Evolutionary conservation across 2,329 filamentous ascomycete species (phyloP), one percentile per base, ranked within the genome.

Genomic region (Scytalidium sp.): DNA sequence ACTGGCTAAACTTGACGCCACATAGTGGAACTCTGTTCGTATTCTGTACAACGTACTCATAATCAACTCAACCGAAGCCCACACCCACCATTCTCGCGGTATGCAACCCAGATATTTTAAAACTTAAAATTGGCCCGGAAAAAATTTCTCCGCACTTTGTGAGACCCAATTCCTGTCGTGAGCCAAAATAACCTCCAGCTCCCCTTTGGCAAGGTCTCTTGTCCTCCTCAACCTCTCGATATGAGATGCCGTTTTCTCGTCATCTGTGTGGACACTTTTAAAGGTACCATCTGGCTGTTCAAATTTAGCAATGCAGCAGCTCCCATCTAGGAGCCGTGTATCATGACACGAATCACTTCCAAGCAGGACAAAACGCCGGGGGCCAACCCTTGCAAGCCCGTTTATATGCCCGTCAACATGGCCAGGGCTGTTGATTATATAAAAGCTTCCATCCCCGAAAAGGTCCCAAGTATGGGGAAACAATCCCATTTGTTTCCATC

Each of bases 331-430:
- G 2, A 81, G 68, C 36, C 78, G 60, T 1, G 64, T 63, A 58
- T 81, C 76, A 55, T 82, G 79, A 52, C 74, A 81, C 22, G 73
- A 73, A 56, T 82, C 78, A 0, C 76, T 78, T 7, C 70, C 74
- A 0, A 82, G 68, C 56, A 74, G 75, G 1, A 79, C 64, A 65
- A 73, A 79, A 29, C 67, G 68, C 41, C 56, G 49, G 3, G 65
- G 60, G 0, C 58, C 67, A 0, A 67, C 67, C 0, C 73, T 67
- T 6, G 66, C 72, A 0, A 80, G 66, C 1, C 79, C 52, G 51
- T 79, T 80, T 1, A 80, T 60, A 51, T 80, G 78, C 0, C 77
- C 77, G 3, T 69, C 68, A 0, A 80, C 53, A 57, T 80, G 78
- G 0, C 78, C 77, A 0, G 77, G 77, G 0, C 70, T 69, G 54